Evolutionary conservation across 2,329 filamentous ascomycete species (phyloP).

Genomic region (Apiospora saccharicola): DNA sequence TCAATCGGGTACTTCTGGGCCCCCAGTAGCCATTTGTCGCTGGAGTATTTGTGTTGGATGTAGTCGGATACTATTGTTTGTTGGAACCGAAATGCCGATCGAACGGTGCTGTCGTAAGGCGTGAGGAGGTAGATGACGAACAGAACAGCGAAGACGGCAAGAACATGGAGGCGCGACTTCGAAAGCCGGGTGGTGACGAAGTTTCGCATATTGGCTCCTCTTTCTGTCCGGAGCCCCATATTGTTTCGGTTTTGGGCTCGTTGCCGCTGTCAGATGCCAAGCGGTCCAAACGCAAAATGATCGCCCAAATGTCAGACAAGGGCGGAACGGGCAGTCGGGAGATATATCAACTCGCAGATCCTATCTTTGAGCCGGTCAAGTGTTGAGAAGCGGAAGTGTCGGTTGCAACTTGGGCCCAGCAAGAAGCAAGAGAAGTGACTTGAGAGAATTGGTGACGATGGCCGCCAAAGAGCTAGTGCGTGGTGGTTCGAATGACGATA

Average conservation of each 20-base stretch:
- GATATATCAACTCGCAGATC: not conserved
- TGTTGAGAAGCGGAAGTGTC: not conserved
- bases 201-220: constrained; percentile 24
- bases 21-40: constrained; percentile 52
- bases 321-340: constrained; percentile 1
- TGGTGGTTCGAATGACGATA: not conserved
- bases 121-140: constrained; percentile 40
- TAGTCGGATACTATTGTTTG: constrained; percentile 39
- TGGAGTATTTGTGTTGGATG: constrained; percentile 39
- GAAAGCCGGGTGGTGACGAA: constrained; percentile 33
- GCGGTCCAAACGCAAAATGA: constrained; percentile 2
- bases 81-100: constrained; percentile 42
- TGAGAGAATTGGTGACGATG: not conserved
- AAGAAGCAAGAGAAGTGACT: not conserved
- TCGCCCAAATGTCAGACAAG: constrained; percentile 1
- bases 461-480: not conserved
- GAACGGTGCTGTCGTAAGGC: constrained; percentile 39
- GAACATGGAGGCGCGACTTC: constrained; percentile 39
- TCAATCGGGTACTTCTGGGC: constrained; percentile 52
- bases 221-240: constrained; percentile 28
- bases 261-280: not conserved
- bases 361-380: not conserved
- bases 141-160: constrained; percentile 35
- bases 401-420: constrained; percentile 1
- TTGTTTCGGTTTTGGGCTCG: not conserved